phyloP scores from a whole-genome alignment of 2,329 filamentous ascomycete genomes.

The Lecanicillium sp. region DNA sequence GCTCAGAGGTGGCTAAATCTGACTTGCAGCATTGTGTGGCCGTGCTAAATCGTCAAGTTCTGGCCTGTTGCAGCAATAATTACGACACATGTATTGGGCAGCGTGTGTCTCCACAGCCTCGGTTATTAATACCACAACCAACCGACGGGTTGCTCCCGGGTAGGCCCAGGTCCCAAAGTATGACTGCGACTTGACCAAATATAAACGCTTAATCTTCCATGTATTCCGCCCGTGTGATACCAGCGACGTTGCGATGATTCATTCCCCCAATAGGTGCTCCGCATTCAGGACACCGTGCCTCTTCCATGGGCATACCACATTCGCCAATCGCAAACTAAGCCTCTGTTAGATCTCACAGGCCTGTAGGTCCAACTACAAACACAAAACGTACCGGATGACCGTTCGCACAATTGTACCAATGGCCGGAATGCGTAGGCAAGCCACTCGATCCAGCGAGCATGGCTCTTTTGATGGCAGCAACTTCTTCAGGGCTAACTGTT shows the following conservation, averaged over 20 bases:
- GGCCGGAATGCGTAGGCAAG: conserved; percentile 27
- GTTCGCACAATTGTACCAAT: conserved; percentile 24
- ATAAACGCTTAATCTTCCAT: conserved; percentile 5
- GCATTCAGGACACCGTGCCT: conserved; percentile 55
- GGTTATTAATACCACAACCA: too few species aligned
- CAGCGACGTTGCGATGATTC: conserved; percentile 36
- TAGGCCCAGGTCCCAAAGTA: too few species aligned
- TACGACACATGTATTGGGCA: too few species aligned
- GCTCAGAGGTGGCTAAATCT: too few species aligned
- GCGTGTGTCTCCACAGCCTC: too few species aligned
- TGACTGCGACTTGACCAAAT: too few species aligned
- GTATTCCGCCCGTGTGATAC: conserved; percentile 37
- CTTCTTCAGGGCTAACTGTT: conserved; percentile 30
- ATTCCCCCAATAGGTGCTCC: conserved; percentile 45
- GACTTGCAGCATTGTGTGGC: too few species aligned
- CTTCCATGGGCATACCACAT: conserved; percentile 58
- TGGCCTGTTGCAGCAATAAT: too few species aligned
- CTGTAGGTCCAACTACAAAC: background rate
- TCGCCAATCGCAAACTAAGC: conserved; percentile 54
- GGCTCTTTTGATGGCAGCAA: conserved; percentile 33
- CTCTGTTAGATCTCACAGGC: background rate
- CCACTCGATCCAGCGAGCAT: conserved; percentile 35
- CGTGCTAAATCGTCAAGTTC: too few species aligned
- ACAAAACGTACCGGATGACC: conserved; percentile 17
- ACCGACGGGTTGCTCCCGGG: too few species aligned